These are phyloP conservation scores for Chytriomyces confervae DNA, from an alignment of 192 early-diverging fungal species.

Conservation along the genomic window DNA sequence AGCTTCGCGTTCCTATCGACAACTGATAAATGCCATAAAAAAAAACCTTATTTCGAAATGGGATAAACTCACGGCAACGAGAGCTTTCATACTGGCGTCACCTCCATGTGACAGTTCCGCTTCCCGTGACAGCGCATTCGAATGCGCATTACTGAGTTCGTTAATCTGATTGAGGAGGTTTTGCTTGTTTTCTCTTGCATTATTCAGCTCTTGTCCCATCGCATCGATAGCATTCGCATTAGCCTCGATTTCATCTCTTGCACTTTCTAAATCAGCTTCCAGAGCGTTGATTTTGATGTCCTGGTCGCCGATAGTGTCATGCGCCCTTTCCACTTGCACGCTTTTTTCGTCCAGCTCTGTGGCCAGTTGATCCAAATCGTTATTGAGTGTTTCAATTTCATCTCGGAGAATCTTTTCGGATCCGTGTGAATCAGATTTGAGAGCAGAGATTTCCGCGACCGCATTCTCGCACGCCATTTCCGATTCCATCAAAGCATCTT, in stretches of 20 bases:
- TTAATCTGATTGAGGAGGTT: background rate
- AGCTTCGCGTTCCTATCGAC: background rate
- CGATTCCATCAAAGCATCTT: conserved; percentile 33
- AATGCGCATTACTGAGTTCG: background rate
- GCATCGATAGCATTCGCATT: conserved; percentile 3
- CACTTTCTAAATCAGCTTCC: conserved; percentile 12
- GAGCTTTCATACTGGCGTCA: background rate
- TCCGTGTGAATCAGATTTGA: background rate
- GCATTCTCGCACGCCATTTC: conserved; percentile 18
- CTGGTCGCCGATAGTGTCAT: conserved; percentile 32
- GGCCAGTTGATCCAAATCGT: background rate
- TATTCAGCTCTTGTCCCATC: background rate
- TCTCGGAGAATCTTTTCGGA: background rate
- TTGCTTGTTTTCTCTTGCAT: background rate
- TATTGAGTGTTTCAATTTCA: conserved; percentile 6
- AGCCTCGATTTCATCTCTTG: conserved; percentile 1
- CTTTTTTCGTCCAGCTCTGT: conserved; percentile 13
- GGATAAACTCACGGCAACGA: conserved; percentile 6
- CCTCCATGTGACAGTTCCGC: background rate
- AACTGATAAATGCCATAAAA: background rate
- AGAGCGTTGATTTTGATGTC: conserved; percentile 23
- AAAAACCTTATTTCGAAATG: background rate
- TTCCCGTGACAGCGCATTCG: background rate
- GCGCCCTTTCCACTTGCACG: conserved; percentile 16
- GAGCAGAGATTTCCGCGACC: conserved; percentile 3